Percentiles rank a stretch among this genome's conserved stretches.
Evolutionary conservation across 345 rosid species (phyloP).

Genomic region (Salix arbutifolia): DNA sequence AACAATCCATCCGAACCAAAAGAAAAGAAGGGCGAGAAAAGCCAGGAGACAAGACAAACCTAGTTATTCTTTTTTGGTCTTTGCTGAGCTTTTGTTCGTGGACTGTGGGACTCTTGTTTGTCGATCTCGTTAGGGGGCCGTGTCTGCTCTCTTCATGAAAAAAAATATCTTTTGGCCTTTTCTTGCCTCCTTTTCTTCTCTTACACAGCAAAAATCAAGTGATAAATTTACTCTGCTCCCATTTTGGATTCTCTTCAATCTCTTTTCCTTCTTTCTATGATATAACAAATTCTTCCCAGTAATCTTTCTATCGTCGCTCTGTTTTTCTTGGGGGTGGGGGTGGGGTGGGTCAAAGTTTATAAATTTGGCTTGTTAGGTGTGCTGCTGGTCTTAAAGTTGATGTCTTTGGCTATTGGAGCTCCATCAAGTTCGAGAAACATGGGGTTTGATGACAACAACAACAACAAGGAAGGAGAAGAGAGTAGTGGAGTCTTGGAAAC

Average conservation of each 20-base stretch:
- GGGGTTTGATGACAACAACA: conserved; percentile 44
- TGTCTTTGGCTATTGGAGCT: conserved; percentile 25
- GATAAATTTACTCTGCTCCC: neutral
- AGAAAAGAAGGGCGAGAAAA: neutral
- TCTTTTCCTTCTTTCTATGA: neutral
- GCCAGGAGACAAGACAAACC: conserved; percentile 7
- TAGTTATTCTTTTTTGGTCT: neutral
- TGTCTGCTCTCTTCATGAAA: neutral
- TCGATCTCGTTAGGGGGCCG: neutral
- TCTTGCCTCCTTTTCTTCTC: neutral
- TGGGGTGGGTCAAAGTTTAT: neutral
- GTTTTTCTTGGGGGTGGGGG: neutral
- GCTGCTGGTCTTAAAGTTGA: conserved; percentile 7
- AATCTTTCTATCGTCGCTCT: neutral
- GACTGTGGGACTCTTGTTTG: neutral
- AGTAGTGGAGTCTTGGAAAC: conserved; percentile 1
- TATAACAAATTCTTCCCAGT: neutral
- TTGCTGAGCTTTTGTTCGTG: neutral
- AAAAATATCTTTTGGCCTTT: neutral
- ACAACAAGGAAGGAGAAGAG: neutral
- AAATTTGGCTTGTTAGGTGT: neutral
- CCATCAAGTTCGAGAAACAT: conserved; percentile 28
- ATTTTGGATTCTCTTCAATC: neutral
- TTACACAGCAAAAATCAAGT: neutral
- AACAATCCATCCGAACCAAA: conserved; percentile 13